Conservation (phyloP, 2,329 filamentous ascomycete genomes). For the Sarocladium oryzae region DNA sequence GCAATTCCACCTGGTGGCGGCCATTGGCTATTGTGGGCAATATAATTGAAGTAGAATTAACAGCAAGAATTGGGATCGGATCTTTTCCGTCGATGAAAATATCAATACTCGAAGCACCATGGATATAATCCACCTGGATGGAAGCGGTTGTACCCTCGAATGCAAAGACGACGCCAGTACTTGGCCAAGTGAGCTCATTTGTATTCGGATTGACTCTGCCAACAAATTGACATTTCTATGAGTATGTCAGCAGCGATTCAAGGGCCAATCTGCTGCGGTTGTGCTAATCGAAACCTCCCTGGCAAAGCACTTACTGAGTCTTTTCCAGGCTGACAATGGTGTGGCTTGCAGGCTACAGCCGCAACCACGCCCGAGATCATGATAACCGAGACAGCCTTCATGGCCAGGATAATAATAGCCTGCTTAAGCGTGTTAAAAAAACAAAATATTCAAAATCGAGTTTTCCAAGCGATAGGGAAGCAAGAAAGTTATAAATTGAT, state of each 20-base stretch:
- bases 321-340: background rate
- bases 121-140: slow-evolving; percentile 24
- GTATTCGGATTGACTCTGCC: slow-evolving; percentile 36
- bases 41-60: slow-evolving; percentile 22
- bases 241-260: background rate
- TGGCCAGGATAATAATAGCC: background rate
- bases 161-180: slow-evolving; percentile 33
- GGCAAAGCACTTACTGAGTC: background rate
- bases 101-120: slow-evolving; percentile 26
- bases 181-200: slow-evolving; percentile 37
- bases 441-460: background rate
- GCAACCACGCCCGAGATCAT: background rate
- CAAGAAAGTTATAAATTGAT: too few species aligned
- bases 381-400: background rate
- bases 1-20: slow-evolving; percentile 29
- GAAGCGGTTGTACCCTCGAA: slow-evolving; percentile 33
- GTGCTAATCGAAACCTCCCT: background rate
- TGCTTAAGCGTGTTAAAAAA: background rate
- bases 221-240: slow-evolving; percentile 19
- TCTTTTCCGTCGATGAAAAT: slow-evolving; percentile 27
- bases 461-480: too few species aligned
- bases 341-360: background rate
- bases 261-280: background rate
- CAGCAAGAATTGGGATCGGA: slow-evolving; percentile 20
- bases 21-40: slow-evolving; percentile 26